Conservation (phyloP, 768 basidiomycete species). For the Pisolithus albus region DNA sequence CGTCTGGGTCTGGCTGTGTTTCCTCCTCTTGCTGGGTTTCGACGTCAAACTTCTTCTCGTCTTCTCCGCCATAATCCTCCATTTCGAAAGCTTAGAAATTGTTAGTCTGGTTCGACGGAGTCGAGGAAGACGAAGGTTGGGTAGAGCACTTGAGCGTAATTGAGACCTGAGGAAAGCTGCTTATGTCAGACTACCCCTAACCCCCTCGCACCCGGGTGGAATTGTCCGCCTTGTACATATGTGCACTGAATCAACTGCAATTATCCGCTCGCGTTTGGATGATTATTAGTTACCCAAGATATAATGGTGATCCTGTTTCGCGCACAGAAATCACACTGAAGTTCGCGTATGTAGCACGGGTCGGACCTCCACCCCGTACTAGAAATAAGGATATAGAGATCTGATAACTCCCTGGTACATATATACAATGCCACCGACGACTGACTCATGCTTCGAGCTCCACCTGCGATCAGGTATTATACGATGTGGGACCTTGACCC, state of each 20-base stretch:
- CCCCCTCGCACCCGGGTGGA: too few relatives aligned
- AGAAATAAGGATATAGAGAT: too few relatives aligned
- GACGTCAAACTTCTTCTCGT: conserved; percentile 68
- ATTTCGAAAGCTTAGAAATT: conserved; percentile 11
- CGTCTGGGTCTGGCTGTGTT: conserved; percentile 70
- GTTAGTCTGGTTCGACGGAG: neutral
- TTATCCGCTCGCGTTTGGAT: too few relatives aligned
- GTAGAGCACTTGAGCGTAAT: too few relatives aligned
- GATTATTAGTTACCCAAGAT: too few relatives aligned
- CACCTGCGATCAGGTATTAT: neutral
- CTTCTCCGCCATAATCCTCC: conserved; percentile 36
- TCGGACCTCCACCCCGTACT: too few relatives aligned
- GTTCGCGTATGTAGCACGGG: too few relatives aligned
- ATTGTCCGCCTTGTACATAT: too few relatives aligned
- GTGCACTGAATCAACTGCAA: too few relatives aligned
- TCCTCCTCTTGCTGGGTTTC: conserved; percentile 51
- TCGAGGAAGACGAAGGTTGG: too few relatives aligned
- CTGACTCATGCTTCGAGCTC: neutral
- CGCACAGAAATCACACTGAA: too few relatives aligned
- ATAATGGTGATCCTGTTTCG: too few relatives aligned
- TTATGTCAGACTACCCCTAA: neutral
- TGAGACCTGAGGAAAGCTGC: neutral
- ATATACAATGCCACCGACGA: neutral
- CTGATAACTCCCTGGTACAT: neutral
- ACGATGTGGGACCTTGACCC: neutral